These are phyloP conservation scores for Fusarium sp. DNA, from an alignment of 2,329 filamentous ascomycete species.

Conservation along the genomic window DNA sequence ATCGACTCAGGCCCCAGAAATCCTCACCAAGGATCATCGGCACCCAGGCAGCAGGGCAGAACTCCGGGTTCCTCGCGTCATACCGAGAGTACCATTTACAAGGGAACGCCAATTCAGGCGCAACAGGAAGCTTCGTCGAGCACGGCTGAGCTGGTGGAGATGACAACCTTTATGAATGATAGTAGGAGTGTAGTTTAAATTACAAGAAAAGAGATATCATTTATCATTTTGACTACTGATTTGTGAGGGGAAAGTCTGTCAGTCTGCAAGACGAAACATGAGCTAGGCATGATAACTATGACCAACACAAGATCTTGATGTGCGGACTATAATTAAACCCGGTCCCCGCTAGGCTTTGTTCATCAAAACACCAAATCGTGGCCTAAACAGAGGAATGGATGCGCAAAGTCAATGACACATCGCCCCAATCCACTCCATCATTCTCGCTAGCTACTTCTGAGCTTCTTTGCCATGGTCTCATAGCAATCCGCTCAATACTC, in stretches of 20 bases:
- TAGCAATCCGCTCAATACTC: accelerated
- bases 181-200: not conserved
- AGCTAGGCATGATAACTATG: not conserved
- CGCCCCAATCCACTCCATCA: not conserved
- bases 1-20: not conserved
- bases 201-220: accelerated
- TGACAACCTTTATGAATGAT: not conserved
- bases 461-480: too few species aligned
- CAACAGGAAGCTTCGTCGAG: not conserved
- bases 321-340: accelerated
- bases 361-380: accelerated
- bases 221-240: not conserved
- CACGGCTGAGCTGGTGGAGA: conserved; percentile 1
- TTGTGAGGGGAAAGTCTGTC: not conserved
- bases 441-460: not conserved
- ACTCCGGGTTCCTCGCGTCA: not conserved
- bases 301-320: too few species aligned
- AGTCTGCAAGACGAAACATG: too few species aligned
- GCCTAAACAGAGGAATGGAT: not conserved
- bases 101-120: not conserved
- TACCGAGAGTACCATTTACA: not conserved
- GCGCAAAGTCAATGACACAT: not conserved
- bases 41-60: not conserved
- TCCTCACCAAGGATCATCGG: not conserved
- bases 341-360: accelerated